Evolutionary conservation across 805 yeast species (phyloP), one percentile per base, ranked within the genome.

Genomic region (Saccharomycopsis fibuligera): DNA sequence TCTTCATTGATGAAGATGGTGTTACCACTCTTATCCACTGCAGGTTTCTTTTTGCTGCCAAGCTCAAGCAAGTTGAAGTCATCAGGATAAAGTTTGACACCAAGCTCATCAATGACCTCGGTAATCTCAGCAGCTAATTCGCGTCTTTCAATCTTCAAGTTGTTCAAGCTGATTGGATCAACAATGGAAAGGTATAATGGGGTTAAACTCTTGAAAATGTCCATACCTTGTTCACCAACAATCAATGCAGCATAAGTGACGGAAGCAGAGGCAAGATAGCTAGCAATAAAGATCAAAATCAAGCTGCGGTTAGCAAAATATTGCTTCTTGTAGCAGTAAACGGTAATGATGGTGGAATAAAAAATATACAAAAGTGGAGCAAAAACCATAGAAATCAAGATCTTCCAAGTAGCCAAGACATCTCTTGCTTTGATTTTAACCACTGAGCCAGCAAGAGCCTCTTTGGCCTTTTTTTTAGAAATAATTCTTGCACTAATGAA

Each of bases 361-460:
- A 83, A 70, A 46, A 81, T 76, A 67, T 90, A 91, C 10, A 91
- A 68, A 8, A 86, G 60, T 2, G 99, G 99, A 0, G 96, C 93
- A 52, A 87, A 68, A 1, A 87, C 83, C 67, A 91, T 73, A 16
- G 91, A 81, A 22, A 90, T 86, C 51, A 90, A 73, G 41, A 91
- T 78, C 65, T 91, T 91, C 99, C 99, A 91, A 2, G 97, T 87
- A 2, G 97, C 97, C 48, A 91, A 72, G 36, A 91, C 95, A 63
- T 91, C 99, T 44, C 78, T 79, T 12, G 95, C 98, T 62, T 82
- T 81, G 54, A 91, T 81, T 62, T 91, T 91, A 16, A 91, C 99
- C 1, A 86, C 75, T 0, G 96, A 88, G n/a, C 76, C 84, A n/a
- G 87, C 89, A 52, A 91, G 70, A 0, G 98, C 98, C 33, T 79